Conservation (phyloP, 495 filamentous ascomycete genomes). For the Neurospora tetrasperma region DNA sequence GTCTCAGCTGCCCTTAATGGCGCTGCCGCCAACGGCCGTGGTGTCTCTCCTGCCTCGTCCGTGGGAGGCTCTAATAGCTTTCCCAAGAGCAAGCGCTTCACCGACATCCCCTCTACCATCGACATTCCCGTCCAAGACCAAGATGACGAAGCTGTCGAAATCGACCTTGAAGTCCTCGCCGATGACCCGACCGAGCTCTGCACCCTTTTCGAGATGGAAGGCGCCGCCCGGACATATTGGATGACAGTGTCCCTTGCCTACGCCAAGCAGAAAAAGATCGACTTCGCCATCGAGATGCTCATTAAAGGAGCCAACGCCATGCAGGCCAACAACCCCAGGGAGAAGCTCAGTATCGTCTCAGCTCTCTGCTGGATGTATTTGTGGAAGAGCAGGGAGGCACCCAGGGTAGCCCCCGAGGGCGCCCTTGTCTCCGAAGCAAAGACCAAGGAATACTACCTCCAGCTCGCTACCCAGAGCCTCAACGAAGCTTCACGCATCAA, state of each 20-base stretch:
- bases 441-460: conserved; percentile 87
- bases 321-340: conserved; percentile 58
- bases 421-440: conserved; percentile 54
- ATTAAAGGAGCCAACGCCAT: conserved; percentile 70
- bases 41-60: conserved; percentile 7
- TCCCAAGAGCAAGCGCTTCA: conserved; percentile 52
- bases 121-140: conserved; percentile 80
- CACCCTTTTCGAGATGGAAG: conserved; percentile 84
- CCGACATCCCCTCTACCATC: conserved; percentile 78
- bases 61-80: conserved; percentile 18
- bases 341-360: conserved; percentile 74
- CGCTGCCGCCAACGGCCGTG: conserved; percentile 6
- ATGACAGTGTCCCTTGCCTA: conserved; percentile 95
- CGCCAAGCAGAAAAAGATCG: conserved; percentile 84
- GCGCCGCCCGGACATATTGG: conserved; percentile 80
- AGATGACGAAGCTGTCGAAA: conserved; percentile 80
- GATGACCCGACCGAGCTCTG: conserved; percentile 96
- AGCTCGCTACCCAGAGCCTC: conserved; percentile 76
- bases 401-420: conserved; percentile 59
- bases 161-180: conserved; percentile 77
- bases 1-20: conserved; percentile 19
- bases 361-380: conserved; percentile 89
- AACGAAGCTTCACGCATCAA: conserved; percentile 94
- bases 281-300: conserved; percentile 90
- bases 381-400: conserved; percentile 81